phyloP scores from a whole-genome alignment of 2,329 filamentous ascomycete species.

The Aspergillus sp. region DNA sequence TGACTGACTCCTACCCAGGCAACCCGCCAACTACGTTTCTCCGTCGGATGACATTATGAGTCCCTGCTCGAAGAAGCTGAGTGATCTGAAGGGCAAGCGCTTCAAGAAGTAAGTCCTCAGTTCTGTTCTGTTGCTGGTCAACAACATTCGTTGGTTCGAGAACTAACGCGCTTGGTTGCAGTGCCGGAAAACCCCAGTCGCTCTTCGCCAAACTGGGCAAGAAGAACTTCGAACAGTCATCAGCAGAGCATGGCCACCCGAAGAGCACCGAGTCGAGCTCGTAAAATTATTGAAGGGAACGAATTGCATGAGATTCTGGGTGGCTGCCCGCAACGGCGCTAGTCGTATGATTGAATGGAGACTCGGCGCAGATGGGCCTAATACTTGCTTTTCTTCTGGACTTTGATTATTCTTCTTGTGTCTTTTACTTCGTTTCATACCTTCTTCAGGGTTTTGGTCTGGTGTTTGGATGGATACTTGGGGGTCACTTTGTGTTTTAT shows the following conservation, averaged over 20 bases:
- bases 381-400: slow-evolving; percentile 10
- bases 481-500: neutral
- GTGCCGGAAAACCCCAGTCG: slow-evolving; percentile 43
- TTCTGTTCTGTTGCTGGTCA: neutral
- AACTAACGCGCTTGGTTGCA: slow-evolving; percentile 11
- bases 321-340: neutral
- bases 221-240: slow-evolving; percentile 43
- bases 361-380: neutral
- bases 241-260: slow-evolving; percentile 18
- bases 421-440: slow-evolving; percentile 3
- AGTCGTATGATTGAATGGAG: neutral
- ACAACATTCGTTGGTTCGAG: neutral
- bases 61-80: slow-evolving; percentile 51
- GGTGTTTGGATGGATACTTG: slow-evolving; percentile 1
- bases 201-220: slow-evolving; percentile 49
- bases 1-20: slow-evolving; percentile 17
- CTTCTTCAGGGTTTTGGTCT: slow-evolving; percentile 1
- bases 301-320: neutral
- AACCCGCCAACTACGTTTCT: slow-evolving; percentile 44
- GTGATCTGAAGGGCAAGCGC: slow-evolving; percentile 50
- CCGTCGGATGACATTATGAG: slow-evolving; percentile 52
- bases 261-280: neutral
- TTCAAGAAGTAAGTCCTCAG: slow-evolving; percentile 44
- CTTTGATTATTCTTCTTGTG: slow-evolving; percentile 9
- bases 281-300: neutral